phyloP scores from a whole-genome alignment of 305 asterid genomes.

The Rubia tinctorum region DNA sequence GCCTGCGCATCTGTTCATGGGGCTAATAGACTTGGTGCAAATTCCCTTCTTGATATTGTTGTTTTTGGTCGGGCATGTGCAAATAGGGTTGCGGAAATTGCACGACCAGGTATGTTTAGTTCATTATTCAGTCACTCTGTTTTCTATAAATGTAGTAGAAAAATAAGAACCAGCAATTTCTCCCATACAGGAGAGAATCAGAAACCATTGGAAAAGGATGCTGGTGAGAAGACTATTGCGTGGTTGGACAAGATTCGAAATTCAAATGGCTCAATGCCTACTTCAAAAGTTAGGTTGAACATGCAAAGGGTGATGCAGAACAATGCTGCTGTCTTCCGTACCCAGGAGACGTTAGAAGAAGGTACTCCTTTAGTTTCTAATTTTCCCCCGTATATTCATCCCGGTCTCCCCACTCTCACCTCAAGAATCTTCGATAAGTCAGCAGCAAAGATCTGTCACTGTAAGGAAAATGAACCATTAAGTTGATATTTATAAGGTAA shows the following conservation, averaged over 20 bases:
- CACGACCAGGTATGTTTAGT: conserved; percentile 54
- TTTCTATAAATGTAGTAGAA: conserved; percentile 7
- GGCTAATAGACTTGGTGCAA: conserved; percentile 99
- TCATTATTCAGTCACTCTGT: conserved; percentile 4
- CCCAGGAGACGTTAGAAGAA: conserved; percentile 96
- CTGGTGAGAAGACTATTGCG: conserved; percentile 84
- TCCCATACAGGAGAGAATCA: conserved; percentile 66
- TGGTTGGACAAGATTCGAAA: conserved; percentile 97
- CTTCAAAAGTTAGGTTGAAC: conserved; percentile 83
- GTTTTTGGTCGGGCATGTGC: conserved; percentile 99
- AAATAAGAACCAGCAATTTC: conserved; percentile 26
- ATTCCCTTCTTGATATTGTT: conserved; percentile 97
- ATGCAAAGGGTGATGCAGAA: conserved; percentile 97
- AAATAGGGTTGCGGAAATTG: conserved; percentile 94
- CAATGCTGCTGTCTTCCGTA: conserved; percentile 98
- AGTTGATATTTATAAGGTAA: neutral
- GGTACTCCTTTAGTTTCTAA: conserved; percentile 37
- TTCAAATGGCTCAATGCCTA: conserved; percentile 89
- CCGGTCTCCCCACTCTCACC: neutral
- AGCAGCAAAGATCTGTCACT: neutral
- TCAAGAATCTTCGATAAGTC: neutral
- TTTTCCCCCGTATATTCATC: conserved; percentile 3
- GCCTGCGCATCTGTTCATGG: conserved; percentile 99
- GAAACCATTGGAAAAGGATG: conserved; percentile 76
- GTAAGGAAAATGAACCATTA: neutral